These are phyloP conservation scores for Trametopsis cervina DNA, from an alignment of 768 basidiomycete species.

Conservation along the genomic window DNA sequence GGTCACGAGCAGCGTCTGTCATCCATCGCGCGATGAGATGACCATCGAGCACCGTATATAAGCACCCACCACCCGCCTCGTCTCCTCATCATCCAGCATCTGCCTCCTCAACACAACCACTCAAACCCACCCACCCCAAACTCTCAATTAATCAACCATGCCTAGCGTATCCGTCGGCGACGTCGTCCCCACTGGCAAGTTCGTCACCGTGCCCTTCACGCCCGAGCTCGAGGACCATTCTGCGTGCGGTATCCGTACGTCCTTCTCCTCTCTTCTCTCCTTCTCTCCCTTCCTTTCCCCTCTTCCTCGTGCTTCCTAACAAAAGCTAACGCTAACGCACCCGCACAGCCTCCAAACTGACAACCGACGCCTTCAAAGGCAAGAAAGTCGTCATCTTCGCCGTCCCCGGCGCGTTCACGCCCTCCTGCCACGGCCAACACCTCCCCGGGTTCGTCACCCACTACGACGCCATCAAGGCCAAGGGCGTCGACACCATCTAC, in stretches of 20 bases:
- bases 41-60: too few relatives aligned
- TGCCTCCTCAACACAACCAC: too few relatives aligned
- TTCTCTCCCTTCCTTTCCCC: neutral
- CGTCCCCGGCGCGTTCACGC: constrained; percentile 77
- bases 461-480: constrained; percentile 66
- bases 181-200: constrained; percentile 37
- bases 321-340: too few relatives aligned
- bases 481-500: constrained; percentile 66
- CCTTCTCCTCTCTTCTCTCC: constrained; percentile 7
- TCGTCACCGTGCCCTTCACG: constrained; percentile 51
- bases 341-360: constrained; percentile 44
- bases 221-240: constrained; percentile 56
- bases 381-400: constrained; percentile 78
- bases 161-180: constrained; percentile 45
- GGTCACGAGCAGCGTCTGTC: too few relatives aligned
- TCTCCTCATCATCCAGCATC: too few relatives aligned
- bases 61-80: too few relatives aligned
- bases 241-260: constrained; percentile 61
- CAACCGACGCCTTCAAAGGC: constrained; percentile 64
- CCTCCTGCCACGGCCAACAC: constrained; percentile 34
- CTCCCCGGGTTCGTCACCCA: constrained; percentile 53
- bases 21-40: too few relatives aligned
- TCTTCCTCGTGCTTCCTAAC: neutral
- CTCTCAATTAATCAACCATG: constrained; percentile 14
- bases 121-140: neutral